Conservation (phyloP, 2,329 filamentous ascomycete genomes). For the Fusarium fujikuroi region DNA sequence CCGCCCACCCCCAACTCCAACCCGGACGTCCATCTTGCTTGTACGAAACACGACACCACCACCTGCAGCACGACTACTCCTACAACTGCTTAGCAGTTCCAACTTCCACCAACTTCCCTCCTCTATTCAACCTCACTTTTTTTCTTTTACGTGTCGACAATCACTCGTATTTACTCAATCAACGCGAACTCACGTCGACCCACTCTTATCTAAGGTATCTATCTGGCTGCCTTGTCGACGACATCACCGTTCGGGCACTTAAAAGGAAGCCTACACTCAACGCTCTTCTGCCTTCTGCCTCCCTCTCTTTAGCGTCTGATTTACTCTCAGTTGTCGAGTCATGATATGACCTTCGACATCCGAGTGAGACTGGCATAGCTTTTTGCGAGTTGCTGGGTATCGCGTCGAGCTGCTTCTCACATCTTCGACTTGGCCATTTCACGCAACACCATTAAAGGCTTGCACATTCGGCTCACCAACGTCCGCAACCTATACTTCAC, state of each 20-base stretch:
- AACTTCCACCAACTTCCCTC: conserved; percentile 21
- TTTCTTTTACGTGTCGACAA: neutral
- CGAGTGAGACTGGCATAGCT: conserved; percentile 44
- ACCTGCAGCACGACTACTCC: conserved; percentile 17
- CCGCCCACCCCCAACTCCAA: conserved; percentile 28
- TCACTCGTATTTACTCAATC: conserved; percentile 13
- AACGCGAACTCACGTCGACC: neutral
- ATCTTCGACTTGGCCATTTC: conserved; percentile 22
- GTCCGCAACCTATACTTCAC: conserved; percentile 10
- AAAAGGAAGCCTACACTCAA: conserved; percentile 32
- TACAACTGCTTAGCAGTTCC: conserved; percentile 31
- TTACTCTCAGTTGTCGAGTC: conserved; percentile 38
- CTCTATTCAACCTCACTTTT: conserved; percentile 7
- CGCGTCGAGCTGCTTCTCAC: conserved; percentile 34
- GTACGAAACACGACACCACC: conserved; percentile 32
- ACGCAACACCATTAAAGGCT: conserved; percentile 15
- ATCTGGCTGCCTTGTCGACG: conserved; percentile 32
- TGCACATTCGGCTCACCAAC: conserved; percentile 17
- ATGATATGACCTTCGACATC: conserved; percentile 44
- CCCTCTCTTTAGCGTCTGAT: conserved; percentile 25
- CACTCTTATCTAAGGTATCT: conserved; percentile 11
- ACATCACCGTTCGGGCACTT: conserved; percentile 14
- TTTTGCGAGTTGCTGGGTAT: conserved; percentile 43
- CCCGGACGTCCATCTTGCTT: conserved; percentile 27
- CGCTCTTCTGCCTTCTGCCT: conserved; percentile 28